These are phyloP conservation scores for Naganishia randhawae DNA, from an alignment of 768 basidiomycete species.

Conservation along the genomic window DNA sequence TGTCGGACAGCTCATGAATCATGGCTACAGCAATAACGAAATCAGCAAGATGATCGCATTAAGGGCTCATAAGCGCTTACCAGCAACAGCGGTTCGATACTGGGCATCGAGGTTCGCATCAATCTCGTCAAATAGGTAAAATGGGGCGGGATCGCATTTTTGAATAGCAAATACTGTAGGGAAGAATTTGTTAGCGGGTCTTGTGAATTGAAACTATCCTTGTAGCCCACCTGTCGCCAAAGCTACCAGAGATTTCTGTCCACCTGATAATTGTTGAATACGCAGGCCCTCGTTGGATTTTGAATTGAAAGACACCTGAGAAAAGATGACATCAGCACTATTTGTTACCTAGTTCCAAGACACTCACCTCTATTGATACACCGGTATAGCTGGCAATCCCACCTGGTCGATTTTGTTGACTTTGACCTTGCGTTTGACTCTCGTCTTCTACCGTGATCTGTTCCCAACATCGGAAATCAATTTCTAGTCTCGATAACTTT, in stretches of 20 bases:
- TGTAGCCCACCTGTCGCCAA: slow-evolving; percentile 72
- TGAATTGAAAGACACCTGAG: slow-evolving; percentile 94
- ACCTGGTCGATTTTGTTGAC: slow-evolving; percentile 26
- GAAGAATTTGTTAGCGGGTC: slow-evolving; percentile 3
- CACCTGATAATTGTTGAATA: slow-evolving; percentile 94
- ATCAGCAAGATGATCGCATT: background rate
- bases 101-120: slow-evolving; percentile 97
- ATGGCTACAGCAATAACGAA: slow-evolving; percentile 58
- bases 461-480: background rate
- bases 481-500: background rate
- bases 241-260: slow-evolving; percentile 94
- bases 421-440: slow-evolving; percentile 15
- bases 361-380: slow-evolving; percentile 79
- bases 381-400: slow-evolving; percentile 90
- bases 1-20: slow-evolving; percentile 83
- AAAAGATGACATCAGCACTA: background rate
- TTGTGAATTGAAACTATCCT: background rate
- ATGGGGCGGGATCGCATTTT: slow-evolving; percentile 97
- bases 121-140: slow-evolving; percentile 99
- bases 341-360: no score
- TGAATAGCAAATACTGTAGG: slow-evolving; percentile 88
- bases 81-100: slow-evolving; percentile 91
- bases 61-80: slow-evolving; percentile 55
- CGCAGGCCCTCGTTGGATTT: slow-evolving; percentile 93
- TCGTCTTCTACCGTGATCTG: slow-evolving; percentile 20